These are phyloP conservation scores for Termitomyces sp. DNA, from an alignment of 768 basidiomycete species.

Conservation along the genomic window DNA sequence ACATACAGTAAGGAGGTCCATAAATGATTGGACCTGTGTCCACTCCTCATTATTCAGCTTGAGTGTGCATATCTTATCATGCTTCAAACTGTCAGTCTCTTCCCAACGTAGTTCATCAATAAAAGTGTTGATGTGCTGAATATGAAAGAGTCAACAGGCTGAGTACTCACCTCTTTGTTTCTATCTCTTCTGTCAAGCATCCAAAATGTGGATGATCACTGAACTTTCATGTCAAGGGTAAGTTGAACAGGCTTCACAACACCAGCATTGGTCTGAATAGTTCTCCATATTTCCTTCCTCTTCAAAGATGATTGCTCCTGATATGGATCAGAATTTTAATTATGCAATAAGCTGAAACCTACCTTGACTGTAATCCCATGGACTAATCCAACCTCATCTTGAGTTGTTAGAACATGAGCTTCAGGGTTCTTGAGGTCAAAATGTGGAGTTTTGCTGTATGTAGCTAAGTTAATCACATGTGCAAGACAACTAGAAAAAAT, in stretches of 20 bases:
- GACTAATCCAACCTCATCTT: slow-evolving; percentile 19
- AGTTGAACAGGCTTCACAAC: too few species aligned
- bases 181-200: too few species aligned
- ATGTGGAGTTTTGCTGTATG: too few species aligned
- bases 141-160: too few species aligned
- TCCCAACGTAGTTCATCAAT: not conserved
- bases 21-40: not conserved
- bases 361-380: not conserved
- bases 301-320: slow-evolving; percentile 24
- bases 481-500: slow-evolving; percentile 20
- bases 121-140: not conserved
- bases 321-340: not conserved
- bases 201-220: too few species aligned
- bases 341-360: not conserved
- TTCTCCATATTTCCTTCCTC: too few species aligned
- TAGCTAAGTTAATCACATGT: too few species aligned
- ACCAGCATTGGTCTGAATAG: too few species aligned
- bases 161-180: too few species aligned
- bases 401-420: slow-evolving; percentile 11
- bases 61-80: not conserved
- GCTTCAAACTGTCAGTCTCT: not conserved
- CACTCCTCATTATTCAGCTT: not conserved
- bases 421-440: too few species aligned
- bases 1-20: not conserved
- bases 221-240: too few species aligned